Percentiles rank a stretch among this genome's conserved stretches.
phyloP scores from a whole-genome alignment of 768 basidiomycete species.

The Amanita subjunquillea region DNA sequence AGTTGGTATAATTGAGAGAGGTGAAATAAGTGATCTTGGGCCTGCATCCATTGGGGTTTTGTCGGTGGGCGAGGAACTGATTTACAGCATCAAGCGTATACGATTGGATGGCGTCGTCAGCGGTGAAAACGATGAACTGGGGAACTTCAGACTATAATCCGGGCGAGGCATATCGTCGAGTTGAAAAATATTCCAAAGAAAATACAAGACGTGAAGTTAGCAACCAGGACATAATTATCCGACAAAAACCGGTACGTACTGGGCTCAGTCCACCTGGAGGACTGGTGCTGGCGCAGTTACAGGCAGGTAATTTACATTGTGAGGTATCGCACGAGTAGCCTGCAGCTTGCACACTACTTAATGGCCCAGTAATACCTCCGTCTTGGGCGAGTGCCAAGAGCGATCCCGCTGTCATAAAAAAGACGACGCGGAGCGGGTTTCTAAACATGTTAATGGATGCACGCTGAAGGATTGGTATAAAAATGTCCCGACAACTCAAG shows the following conservation, averaged over 20 bases:
- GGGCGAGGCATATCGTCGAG: neutral
- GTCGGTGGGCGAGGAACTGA: constrained; percentile 63
- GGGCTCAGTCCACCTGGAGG: constrained; percentile 64
- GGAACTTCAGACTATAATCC: constrained; percentile 42
- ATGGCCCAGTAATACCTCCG: constrained; percentile 43
- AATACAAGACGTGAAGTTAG: neutral
- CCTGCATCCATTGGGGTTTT: constrained; percentile 69
- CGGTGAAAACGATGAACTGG: constrained; percentile 64
- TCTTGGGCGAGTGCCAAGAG: constrained; percentile 37
- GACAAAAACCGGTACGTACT: constrained; percentile 26
- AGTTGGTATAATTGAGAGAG: constrained; percentile 66
- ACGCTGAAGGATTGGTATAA: neutral
- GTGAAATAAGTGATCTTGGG: constrained; percentile 72
- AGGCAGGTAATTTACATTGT: constrained; percentile 58
- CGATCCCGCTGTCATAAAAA: constrained; percentile 20
- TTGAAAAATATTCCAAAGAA: neutral
- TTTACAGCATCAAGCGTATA: constrained; percentile 70
- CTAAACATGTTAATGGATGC: neutral
- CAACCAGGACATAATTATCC: neutral
- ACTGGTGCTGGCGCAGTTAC: constrained; percentile 62
- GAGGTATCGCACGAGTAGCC: constrained; percentile 63
- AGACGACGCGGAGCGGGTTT: neutral
- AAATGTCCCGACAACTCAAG: neutral
- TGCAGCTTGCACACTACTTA: constrained; percentile 40
- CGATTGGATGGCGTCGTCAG: constrained; percentile 68